phyloP scores from a whole-genome alignment of 345 rosid genomes.

The Xanthoceras sorbifolium region DNA sequence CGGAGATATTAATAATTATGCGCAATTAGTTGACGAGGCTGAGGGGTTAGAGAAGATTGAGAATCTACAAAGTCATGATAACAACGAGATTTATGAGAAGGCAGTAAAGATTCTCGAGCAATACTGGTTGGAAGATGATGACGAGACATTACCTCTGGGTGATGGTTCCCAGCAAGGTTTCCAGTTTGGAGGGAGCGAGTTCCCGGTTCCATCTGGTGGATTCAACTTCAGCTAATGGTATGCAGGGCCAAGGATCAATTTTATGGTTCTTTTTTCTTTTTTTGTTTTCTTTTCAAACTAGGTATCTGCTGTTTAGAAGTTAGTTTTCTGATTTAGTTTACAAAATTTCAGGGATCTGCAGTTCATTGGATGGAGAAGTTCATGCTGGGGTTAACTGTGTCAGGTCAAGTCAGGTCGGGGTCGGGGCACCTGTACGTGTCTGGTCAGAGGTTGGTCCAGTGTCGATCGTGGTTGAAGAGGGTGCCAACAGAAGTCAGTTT shows the following conservation, averaged over 20 bases:
- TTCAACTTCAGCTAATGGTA: constrained; percentile 64
- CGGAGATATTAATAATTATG: constrained; percentile 59
- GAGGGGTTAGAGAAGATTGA: constrained; percentile 88
- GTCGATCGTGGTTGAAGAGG: constrained; percentile 28
- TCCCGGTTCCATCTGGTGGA: constrained; percentile 73
- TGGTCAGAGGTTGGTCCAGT: constrained; percentile 24
- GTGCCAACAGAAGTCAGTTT: constrained; percentile 14
- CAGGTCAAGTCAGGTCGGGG: constrained; percentile 26
- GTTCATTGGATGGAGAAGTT: constrained; percentile 9
- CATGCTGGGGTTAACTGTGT: constrained; percentile 15
- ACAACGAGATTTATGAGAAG: constrained; percentile 83
- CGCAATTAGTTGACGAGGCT: constrained; percentile 78
- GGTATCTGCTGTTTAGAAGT: not conserved
- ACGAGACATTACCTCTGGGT: constrained; percentile 62
- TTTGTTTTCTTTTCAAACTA: not conserved
- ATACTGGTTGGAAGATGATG: constrained; percentile 88
- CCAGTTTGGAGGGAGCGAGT: constrained; percentile 64
- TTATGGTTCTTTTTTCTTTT: too few species aligned
- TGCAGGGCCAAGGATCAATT: not conserved
- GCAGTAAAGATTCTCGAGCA: constrained; percentile 83
- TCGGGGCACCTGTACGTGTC: constrained; percentile 18
- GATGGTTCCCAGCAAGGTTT: constrained; percentile 57
- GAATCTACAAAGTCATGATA: constrained; percentile 81
- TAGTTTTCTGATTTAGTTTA: not conserved
- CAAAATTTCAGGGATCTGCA: constrained; percentile 14